Evolutionary conservation across 116 monocot species (phyloP).

Genomic region (Phalaenopsis hybrid): DNA sequence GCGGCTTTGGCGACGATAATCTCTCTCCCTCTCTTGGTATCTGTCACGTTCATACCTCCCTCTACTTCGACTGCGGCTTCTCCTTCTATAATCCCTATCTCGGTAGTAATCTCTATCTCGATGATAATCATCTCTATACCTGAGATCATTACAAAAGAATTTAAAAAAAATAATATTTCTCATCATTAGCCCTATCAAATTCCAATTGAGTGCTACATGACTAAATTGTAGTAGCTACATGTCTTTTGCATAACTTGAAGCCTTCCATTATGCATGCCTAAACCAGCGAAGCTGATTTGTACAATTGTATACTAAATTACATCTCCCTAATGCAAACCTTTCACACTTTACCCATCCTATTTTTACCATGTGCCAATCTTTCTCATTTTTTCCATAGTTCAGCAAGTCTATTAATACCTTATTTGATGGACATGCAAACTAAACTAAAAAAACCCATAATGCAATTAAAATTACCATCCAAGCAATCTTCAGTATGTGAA

Average conservation of each 20-base stretch:
- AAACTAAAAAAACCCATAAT: background rate
- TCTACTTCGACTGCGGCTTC: slow-evolving; percentile 52
- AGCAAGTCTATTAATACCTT: background rate
- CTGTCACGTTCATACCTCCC: slow-evolving; percentile 47
- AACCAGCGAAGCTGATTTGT: background rate
- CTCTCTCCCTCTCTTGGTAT: slow-evolving; percentile 41
- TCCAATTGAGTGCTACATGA: background rate
- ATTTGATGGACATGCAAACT: background rate
- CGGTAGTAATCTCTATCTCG: slow-evolving; percentile 49
- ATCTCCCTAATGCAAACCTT: background rate
- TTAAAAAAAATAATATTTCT: background rate
- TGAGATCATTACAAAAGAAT: slow-evolving; percentile 7
- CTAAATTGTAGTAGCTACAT: background rate
- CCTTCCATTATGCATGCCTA: background rate
- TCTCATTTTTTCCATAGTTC: background rate
- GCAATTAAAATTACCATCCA: background rate
- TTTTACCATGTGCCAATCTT: background rate
- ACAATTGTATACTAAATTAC: background rate
- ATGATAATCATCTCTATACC: slow-evolving; percentile 50
- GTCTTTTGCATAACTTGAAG: background rate
- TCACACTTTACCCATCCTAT: background rate
- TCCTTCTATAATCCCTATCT: slow-evolving; percentile 39
- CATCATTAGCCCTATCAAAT: background rate
- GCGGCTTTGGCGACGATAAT: slow-evolving; percentile 39
- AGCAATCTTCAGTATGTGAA: background rate